Base-by-base conservation (phyloP, 106 monocot genomes). In the Acorus calamus region DNA sequence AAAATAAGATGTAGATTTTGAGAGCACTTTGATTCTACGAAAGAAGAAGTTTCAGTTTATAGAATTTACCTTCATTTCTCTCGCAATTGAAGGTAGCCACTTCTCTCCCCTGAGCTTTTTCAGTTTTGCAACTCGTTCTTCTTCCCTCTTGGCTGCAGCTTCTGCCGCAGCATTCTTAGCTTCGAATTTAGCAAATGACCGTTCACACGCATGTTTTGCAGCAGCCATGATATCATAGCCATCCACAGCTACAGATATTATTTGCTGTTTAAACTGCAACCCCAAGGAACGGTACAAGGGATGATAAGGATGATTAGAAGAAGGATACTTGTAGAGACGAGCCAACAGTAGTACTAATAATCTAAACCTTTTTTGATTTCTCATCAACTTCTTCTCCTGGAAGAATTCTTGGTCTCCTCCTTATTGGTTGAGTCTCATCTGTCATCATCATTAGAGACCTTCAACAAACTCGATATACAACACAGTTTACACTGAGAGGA, bases 11-110 rank as follows among this genome's bases (percentile, higher is more conserved):
- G 0, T 28, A 28, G 28, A 28, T 28, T 28, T 28, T 28, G 28
- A 28, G 28, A 28, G 28, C 28, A 0, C 28, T 28, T 28, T 28
- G 28, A 28, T 28, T 28, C 28, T 28, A 28, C 1, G 28, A 28
- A 28, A 1, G 28, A 28, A 28, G 28, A 28, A 28, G 28, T 28
- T 28, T 28, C 28, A 28, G 28, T 28, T 28, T 4, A 10, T 4
- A 53, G 14, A 61, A 3, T 66, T 65, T 49, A 98, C 91, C 91
- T 85, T 58, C 79, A 81, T 88, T 60, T 88, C 70, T 69, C 71
- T 85, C 52, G 92, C 83, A 71, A 88, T 58, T 47, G 98, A 83
- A 63, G 98, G 98, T 12, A 92, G 81, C 98, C 98, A 99, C 63
- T 76, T 86, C 81, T 92, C 98, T 8, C 98, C 98, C 64, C 92